A percentile compares a stretch with the other conserved stretches of the same genome.
These are phyloP conservation scores for Knufia petricola DNA, from an alignment of 2,329 filamentous ascomycete species.

Conservation along the genomic window DNA sequence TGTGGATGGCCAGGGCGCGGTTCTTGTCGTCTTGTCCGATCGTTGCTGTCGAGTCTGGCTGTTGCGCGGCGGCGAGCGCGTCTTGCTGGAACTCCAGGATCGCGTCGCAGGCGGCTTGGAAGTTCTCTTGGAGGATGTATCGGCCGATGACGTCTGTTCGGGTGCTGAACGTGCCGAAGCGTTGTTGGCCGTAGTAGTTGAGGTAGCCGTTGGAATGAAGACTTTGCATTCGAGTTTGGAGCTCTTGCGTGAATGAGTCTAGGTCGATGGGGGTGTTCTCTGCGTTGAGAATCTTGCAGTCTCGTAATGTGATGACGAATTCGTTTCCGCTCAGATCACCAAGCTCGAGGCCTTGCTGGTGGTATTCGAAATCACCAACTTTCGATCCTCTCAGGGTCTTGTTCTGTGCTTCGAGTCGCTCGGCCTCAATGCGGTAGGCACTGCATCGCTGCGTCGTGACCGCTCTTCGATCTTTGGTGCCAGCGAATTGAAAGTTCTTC, in stretches of 20 bases:
- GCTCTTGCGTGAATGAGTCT: slow-evolving; percentile 19
- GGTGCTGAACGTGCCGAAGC: slow-evolving; percentile 80
- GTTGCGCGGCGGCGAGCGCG: slow-evolving; percentile 47
- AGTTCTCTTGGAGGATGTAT: slow-evolving; percentile 72
- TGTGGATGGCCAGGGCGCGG: slow-evolving; percentile 67
- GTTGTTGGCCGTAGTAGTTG: slow-evolving; percentile 97
- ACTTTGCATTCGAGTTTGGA: slow-evolving; percentile 37
- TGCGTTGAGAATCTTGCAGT: slow-evolving; percentile 48
- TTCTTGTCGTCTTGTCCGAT: slow-evolving; percentile 56
- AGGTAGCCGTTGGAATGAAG: slow-evolving; percentile 73
- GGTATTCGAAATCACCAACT: slow-evolving; percentile 74
- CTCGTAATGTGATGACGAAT: slow-evolving; percentile 83
- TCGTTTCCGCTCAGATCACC: slow-evolving; percentile 84
- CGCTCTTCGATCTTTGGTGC: slow-evolving; percentile 82
- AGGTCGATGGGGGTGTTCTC: slow-evolving; percentile 28
- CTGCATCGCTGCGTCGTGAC: slow-evolving; percentile 78
- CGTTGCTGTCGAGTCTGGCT: slow-evolving; percentile 36
- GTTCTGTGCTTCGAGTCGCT: slow-evolving; percentile 58
- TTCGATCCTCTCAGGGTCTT: slow-evolving; percentile 50
- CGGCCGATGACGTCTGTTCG: slow-evolving; percentile 79
- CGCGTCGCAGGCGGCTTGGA: slow-evolving; percentile 66
- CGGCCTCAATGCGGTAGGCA: slow-evolving; percentile 48
- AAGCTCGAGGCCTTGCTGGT: slow-evolving; percentile 61
- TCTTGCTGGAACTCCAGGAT: slow-evolving; percentile 64
- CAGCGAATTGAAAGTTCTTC: slow-evolving; percentile 70